These are phyloP conservation scores for Atalantia buxifolia DNA, from an alignment of 345 rosid species.

Conservation along the genomic window DNA sequence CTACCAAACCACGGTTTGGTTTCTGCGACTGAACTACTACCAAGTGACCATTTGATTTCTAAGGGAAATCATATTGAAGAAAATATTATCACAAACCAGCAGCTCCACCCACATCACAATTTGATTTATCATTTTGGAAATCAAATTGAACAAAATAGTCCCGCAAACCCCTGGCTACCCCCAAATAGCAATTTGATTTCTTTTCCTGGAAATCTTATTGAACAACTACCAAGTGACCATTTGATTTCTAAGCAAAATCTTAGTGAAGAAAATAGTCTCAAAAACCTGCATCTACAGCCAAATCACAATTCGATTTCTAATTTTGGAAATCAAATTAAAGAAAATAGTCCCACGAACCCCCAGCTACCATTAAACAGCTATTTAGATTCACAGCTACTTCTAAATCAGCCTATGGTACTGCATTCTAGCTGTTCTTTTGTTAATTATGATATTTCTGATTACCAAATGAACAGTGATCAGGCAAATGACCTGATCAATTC, in stretches of 20 bases:
- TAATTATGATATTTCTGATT: not conserved
- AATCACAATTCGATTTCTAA: not conserved
- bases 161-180: not conserved
- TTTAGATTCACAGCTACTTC: not conserved
- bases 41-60: not conserved
- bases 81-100: not conserved
- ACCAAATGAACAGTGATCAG: not conserved
- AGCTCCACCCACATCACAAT: not conserved
- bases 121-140: not conserved
- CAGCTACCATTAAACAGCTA: too few species aligned
- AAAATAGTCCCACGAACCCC: too few species aligned
- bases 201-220: not conserved
- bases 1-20: too few species aligned
- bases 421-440: not conserved
- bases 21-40: not conserved
- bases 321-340: too few species aligned
- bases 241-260: too few species aligned
- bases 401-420: not conserved
- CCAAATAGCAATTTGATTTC: not conserved
- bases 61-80: not conserved
- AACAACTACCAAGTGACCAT: not conserved
- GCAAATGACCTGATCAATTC: not conserved
- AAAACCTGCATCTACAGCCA: not conserved
- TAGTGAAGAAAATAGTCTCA: too few species aligned
- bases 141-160: not conserved